phyloP scores from a whole-genome alignment of 192 early-diverging fungal species.

The Allomyces macrogynus region DNA sequence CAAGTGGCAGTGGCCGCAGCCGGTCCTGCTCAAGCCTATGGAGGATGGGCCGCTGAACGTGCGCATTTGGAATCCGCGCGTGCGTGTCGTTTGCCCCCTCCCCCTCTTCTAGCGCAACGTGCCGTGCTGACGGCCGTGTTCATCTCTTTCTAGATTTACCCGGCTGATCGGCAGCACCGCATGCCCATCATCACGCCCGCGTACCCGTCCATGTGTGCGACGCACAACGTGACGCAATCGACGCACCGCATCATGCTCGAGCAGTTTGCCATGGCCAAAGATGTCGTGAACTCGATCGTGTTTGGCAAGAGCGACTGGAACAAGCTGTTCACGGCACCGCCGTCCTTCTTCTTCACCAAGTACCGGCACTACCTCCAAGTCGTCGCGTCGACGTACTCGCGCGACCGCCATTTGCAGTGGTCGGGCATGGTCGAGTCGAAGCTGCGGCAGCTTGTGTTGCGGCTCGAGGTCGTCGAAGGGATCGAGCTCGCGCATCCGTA shows the following conservation, averaged over 20 bases:
- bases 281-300: slow-evolving; percentile 10
- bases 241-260: slow-evolving; percentile 54
- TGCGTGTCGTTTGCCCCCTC: too few species aligned
- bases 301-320: slow-evolving; percentile 7
- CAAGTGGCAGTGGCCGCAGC: slow-evolving; percentile 87
- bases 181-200: slow-evolving; percentile 99
- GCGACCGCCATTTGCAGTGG: slow-evolving; percentile 4
- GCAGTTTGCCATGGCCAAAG: slow-evolving; percentile 11
- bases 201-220: slow-evolving; percentile 95
- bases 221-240: slow-evolving; percentile 83
- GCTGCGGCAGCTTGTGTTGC: slow-evolving; percentile 63
- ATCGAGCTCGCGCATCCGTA: slow-evolving; percentile 70
- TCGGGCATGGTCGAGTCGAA: slow-evolving; percentile 78
- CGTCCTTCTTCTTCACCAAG: slow-evolving; percentile 7
- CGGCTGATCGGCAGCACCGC: slow-evolving; percentile 52
- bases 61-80: slow-evolving; percentile 85
- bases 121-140: not conserved
- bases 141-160: slow-evolving; percentile 28
- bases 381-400: slow-evolving; percentile 6
- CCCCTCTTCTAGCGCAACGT: too few species aligned
- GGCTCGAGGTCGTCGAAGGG: slow-evolving; percentile 56
- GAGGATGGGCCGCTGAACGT: slow-evolving; percentile 72
- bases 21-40: slow-evolving; percentile 68
- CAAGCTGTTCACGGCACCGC: slow-evolving; percentile 6
- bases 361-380: slow-evolving; percentile 13